Base-by-base conservation (phyloP, 2,329 filamentous ascomycete species). In the Alternaria ventricosa region DNA sequence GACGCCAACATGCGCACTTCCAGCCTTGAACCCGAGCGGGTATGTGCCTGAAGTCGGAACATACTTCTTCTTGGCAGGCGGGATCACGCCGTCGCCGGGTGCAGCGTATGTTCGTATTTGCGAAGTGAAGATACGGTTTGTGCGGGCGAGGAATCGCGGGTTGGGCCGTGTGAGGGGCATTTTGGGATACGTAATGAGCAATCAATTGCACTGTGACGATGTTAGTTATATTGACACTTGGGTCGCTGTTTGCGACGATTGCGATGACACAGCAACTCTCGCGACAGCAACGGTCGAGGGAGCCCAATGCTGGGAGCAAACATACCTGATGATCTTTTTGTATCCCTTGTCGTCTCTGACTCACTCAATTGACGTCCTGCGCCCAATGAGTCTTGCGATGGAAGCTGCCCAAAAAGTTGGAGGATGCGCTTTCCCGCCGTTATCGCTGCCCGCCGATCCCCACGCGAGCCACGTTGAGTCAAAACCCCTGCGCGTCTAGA, bases 1-100 rank as follows among this genome's bases (percentile, higher is more conserved):
- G 72, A 99, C 94, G 57, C 96, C 95, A 43, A 97, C 95, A 76
- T 97, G 90, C 55, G 93, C 92, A 66, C 93, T 95, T 12, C 93
- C 93, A 28, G 92, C 93, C 47, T 88, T 84, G 85, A 98, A 99
- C 49, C 95, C 96, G 79, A 92, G 89, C 5, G 96, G 96, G 76
- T 98, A 98, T 20, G 89, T 93, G 67, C 95, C 96, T 45, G 87
- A 88, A 1, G 88, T 90, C 9, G 96, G 94, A 55, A 98, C 89
- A 81, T 97, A 97, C 81, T 96, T 96, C 80, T 90, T 88, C 84
- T 98, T 99, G 63, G 91, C 88, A 15, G 87, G 86, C 1, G 94
- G 94, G 61, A 97, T 86, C 33, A 82, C 79, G 57, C 85, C 84
- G 71, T 86, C 84, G 55, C 85, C 82, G 3, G 88, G 87, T 18